Evolutionary conservation across 192 early-diverging fungal genomes (phyloP).

Genomic region (Coemansia sp.): DNA sequence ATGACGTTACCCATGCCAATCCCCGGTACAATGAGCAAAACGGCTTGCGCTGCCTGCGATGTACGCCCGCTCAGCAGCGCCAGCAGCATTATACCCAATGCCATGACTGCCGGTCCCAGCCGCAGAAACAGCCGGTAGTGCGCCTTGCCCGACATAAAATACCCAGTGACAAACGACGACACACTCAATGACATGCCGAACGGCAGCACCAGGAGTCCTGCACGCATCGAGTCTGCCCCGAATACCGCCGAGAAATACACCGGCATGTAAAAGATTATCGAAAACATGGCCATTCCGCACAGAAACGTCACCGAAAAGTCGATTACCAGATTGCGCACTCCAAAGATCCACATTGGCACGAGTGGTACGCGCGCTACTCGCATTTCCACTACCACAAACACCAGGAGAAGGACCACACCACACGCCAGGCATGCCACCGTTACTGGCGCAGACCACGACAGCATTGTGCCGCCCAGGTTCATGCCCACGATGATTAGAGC

Average conservation of each 20-base stretch:
- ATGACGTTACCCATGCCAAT: constrained; percentile 73
- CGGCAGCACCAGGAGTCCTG: constrained; percentile 80
- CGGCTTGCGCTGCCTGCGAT: constrained; percentile 49
- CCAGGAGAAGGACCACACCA: constrained; percentile 34
- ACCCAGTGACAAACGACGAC: constrained; percentile 65
- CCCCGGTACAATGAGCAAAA: constrained; percentile 67
- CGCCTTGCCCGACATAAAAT: constrained; percentile 59
- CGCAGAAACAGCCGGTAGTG: constrained; percentile 64
- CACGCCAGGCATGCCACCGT: constrained; percentile 50
- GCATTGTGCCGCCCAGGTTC: constrained; percentile 69
- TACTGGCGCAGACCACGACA: constrained; percentile 55
- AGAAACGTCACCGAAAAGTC: constrained; percentile 35
- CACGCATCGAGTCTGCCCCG: constrained; percentile 64
- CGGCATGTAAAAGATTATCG: constrained; percentile 62
- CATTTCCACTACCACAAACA: constrained; percentile 65
- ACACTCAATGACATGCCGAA: constrained; percentile 69
- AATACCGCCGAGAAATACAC: constrained; percentile 71
- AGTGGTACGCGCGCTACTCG: constrained; percentile 53
- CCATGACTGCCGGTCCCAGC: constrained; percentile 63
- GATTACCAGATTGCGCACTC: constrained; percentile 50
- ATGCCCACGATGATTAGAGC: constrained; percentile 67
- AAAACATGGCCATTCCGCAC: constrained; percentile 51
- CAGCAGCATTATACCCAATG: constrained; percentile 60
- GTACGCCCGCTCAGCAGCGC: constrained; percentile 55
- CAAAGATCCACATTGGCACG: constrained; percentile 64